These are phyloP conservation scores for Porphyra umbilicalis DNA, from an alignment of 31 red algal genomes.

Conservation along the genomic window DNA sequence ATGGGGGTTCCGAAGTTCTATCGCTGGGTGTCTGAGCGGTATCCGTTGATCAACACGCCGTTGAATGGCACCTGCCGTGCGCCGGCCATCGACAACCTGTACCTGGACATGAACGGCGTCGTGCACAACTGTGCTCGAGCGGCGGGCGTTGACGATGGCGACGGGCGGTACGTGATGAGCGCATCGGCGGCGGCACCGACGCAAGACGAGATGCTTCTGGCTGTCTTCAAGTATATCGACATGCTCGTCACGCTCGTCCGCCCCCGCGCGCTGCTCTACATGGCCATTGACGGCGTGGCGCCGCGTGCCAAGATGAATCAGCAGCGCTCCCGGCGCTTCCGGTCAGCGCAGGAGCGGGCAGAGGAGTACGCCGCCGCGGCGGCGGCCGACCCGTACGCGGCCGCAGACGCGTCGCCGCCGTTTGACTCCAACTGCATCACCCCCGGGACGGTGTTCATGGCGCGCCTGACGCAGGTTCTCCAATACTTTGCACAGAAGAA, in stretches of 20 bases:
- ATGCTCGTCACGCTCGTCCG: conserved; percentile 60
- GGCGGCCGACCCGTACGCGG: conserved; percentile 38
- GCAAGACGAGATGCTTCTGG: conserved; percentile 60
- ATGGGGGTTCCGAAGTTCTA: conserved; percentile 98
- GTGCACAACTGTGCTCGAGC: conserved; percentile 82
- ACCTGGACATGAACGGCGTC: conserved; percentile 97
- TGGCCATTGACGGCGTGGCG: conserved; percentile 93
- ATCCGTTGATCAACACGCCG: conserved; percentile 72
- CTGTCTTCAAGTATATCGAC: conserved; percentile 92
- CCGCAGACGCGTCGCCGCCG: conserved; percentile 35
- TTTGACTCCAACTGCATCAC: conserved; percentile 98
- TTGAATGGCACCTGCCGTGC: conserved; percentile 13
- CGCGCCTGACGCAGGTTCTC: conserved; percentile 46
- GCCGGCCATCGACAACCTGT: conserved; percentile 81
- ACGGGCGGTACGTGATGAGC: conserved; percentile 41
- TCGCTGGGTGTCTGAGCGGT: conserved; percentile 93
- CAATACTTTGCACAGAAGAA: conserved; percentile 78
- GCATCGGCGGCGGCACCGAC: conserved; percentile 24
- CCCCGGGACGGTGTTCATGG: conserved; percentile 88
- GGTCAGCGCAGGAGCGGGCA: conserved; percentile 60
- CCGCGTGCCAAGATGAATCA: conserved; percentile 99
- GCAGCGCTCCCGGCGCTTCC: conserved; percentile 81
- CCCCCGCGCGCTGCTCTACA: conserved; percentile 64
- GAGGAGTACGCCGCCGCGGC: conserved; percentile 26
- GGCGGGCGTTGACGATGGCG: conserved; percentile 29